These are phyloP conservation scores for Pleurozium schreberi DNA, from an alignment of 225 moss, liverwort and hornwort species.

Conservation along the genomic window DNA sequence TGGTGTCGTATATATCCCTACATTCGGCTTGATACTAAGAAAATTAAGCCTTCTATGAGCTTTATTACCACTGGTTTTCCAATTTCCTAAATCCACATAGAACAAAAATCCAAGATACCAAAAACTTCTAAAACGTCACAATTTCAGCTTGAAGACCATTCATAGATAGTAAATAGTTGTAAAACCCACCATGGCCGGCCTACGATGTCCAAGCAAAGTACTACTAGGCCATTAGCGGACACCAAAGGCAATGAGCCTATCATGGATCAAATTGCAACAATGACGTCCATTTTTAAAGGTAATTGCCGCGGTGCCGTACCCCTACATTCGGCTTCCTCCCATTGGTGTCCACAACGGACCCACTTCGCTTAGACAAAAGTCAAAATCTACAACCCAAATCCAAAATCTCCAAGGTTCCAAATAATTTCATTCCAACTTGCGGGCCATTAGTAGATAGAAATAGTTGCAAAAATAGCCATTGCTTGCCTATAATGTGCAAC, in stretches of 20 bases:
- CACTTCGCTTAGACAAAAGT: too few relatives aligned
- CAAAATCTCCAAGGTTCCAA: not conserved
- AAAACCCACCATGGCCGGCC: too few relatives aligned
- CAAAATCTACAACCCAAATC: too few relatives aligned
- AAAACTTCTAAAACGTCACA: too few relatives aligned
- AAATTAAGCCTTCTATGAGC: not conserved
- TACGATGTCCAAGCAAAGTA: too few relatives aligned
- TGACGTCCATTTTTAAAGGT: too few relatives aligned
- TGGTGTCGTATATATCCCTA: not conserved
- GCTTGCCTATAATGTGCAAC: fast-evolving
- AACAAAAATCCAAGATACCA: not conserved
- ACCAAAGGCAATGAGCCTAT: too few relatives aligned
- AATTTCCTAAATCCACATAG: not conserved
- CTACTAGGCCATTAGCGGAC: too few relatives aligned
- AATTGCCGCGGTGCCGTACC: not conserved
- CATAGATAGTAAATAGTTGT: too few relatives aligned
- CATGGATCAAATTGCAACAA: too few relatives aligned
- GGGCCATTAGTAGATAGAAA: not conserved
- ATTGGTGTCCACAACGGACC: too few relatives aligned
- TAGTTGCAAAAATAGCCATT: fast-evolving
- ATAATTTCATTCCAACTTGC: not conserved
- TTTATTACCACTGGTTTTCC: not conserved
- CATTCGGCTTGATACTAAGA: not conserved
- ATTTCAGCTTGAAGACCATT: too few relatives aligned
- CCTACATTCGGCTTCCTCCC: not conserved